Base-by-base conservation (phyloP, 352 stramenopile species). In the Phytophthora hybrid region DNA sequence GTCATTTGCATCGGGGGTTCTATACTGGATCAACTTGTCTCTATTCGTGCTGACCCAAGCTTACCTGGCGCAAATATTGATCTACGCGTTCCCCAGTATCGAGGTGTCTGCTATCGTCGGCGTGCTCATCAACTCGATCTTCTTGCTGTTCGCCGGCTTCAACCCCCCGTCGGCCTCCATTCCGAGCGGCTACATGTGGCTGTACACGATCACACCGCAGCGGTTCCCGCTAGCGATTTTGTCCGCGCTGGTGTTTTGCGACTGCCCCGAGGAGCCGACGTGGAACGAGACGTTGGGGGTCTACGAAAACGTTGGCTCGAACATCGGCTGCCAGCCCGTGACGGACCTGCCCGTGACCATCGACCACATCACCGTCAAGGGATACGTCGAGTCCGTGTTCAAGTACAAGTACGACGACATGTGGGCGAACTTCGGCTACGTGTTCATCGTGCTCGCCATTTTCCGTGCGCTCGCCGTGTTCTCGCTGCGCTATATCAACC, bases 1-100 rank as follows among this genome's bases (percentile, higher is more conserved):
- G n/a, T 69, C 62, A 46, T 77, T 86, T n/a, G 51, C 46, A 8
- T 76, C 73, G 9, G 60, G 19, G 14, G 64, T 84, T 13, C 63
- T 79, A 19, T 86, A 78, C 61, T 83, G 79, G 72, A 44, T 86
- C 58, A 67, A 78, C 39, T 32, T 82, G 4, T 69, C 66, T 16
- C 53, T 82, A 21, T 67, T 70, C 32, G 55, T 84, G 10, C 64
- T 84, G 29, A 53, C 66, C 14, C 69, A 78, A n/a, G 69, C 74
- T 29, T 84, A 82, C 57, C 37, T 82, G 3, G 75, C 71, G 2
- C 67, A 77, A 65, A 21, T 79, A 9, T 21, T 82, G 9, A 75
- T 71, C 29, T 79, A 74, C 29, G 71, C 66, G 23, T 61, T 77
- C 26, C 75, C 75, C 4, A 77, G 66, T 13, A 67, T 73, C 18